These are phyloP conservation scores for Eucalyptus cladocalyx DNA, from an alignment of 345 rosid genomes.

Conservation along the genomic window DNA sequence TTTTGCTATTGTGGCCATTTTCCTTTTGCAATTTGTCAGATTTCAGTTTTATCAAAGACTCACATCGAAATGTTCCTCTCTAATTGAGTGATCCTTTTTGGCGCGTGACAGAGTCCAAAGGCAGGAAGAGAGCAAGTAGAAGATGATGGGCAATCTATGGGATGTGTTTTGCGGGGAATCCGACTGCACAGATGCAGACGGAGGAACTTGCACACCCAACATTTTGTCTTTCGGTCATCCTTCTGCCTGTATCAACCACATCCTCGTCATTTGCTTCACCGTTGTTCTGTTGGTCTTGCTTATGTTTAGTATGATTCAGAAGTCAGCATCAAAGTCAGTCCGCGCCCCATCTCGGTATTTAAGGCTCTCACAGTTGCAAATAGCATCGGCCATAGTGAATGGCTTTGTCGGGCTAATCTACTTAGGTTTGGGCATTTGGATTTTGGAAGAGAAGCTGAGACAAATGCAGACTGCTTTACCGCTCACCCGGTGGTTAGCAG, in stretches of 20 bases:
- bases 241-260: slow-evolving; percentile 36
- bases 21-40: not conserved
- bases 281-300: slow-evolving; percentile 33
- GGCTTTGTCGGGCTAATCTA: slow-evolving; percentile 52
- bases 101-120: not conserved
- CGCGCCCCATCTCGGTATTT: slow-evolving; percentile 1
- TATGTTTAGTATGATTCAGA: slow-evolving; percentile 25
- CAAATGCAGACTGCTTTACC: slow-evolving; percentile 24
- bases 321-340: slow-evolving; percentile 16
- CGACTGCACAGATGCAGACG: slow-evolving; percentile 3
- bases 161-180: slow-evolving; percentile 41
- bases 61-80: not conserved
- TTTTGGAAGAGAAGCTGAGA: slow-evolving; percentile 39
- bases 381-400: slow-evolving; percentile 38
- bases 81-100: not conserved
- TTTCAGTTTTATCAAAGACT: not conserved
- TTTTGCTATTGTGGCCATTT: not conserved
- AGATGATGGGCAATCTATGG: slow-evolving; percentile 40
- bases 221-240: slow-evolving; percentile 10
- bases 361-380: slow-evolving; percentile 19
- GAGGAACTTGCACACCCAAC: not conserved
- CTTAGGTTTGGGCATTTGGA: slow-evolving; percentile 46
- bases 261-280: slow-evolving; percentile 37
- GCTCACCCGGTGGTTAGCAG: slow-evolving; percentile 32
- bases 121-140: not conserved